phyloP scores from a whole-genome alignment of 257 asterid species.

The Capsicum rhomboideum region DNA sequence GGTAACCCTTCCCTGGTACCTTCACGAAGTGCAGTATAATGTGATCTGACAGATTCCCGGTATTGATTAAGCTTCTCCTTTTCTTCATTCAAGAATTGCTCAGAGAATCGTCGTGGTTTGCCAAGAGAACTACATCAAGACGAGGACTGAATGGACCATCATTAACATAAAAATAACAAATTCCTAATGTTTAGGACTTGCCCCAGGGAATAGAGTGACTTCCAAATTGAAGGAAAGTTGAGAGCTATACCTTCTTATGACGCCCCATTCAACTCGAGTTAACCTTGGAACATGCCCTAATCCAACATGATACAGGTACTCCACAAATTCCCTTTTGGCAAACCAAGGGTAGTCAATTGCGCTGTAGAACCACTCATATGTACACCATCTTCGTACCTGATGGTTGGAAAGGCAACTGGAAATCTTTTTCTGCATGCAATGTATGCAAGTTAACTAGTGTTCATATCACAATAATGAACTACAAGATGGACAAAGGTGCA shows the following conservation, averaged over 20 bases:
- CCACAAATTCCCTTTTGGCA: slow-evolving; percentile 81
- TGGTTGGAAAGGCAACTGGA: slow-evolving; percentile 55
- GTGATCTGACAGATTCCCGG: slow-evolving; percentile 82
- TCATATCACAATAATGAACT: slow-evolving; percentile 7
- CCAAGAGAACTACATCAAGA: slow-evolving; percentile 72
- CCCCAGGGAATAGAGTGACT: not conserved
- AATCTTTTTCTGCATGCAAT: slow-evolving; percentile 41
- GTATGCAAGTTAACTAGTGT: not conserved
- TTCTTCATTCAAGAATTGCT: slow-evolving; percentile 92
- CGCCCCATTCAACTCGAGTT: slow-evolving; percentile 94
- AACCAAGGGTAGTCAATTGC: slow-evolving; percentile 95
- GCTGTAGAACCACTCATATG: slow-evolving; percentile 89
- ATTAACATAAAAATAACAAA: not conserved
- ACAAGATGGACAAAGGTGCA: slow-evolving; percentile 6
- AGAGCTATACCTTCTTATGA: slow-evolving; percentile 66
- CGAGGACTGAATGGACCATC: not conserved
- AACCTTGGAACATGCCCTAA: slow-evolving; percentile 82
- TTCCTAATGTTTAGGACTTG: not conserved
- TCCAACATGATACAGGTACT: slow-evolving; percentile 78
- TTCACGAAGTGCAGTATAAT: slow-evolving; percentile 77
- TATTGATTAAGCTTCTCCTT: slow-evolving; percentile 83
- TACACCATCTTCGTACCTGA: slow-evolving; percentile 78
- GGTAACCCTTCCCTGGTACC: slow-evolving; percentile 85
- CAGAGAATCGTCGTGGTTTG: slow-evolving; percentile 85
- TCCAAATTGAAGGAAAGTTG: not conserved